Evolutionary conservation across 441 rosid species (phyloP).

Genomic region (Geranium incanum): DNA sequence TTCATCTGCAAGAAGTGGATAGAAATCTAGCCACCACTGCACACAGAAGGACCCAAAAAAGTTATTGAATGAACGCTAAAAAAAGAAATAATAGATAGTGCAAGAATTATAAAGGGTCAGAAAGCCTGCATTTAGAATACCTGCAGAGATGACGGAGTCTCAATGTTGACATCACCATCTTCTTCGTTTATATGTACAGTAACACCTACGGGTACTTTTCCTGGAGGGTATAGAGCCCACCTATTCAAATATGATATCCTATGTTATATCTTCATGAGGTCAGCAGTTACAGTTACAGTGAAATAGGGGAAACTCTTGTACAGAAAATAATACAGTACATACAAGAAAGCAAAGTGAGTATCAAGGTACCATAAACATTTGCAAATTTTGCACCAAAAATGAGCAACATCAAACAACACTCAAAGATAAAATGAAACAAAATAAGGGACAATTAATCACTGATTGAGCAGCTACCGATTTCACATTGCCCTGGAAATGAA

Average conservation of each 20-base stretch:
- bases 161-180: constrained; percentile 88
- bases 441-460: neutral
- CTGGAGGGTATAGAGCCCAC: constrained; percentile 99
- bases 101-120: constrained; percentile 11
- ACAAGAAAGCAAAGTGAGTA: neutral
- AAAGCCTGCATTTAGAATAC: constrained; percentile 31
- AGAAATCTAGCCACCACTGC: constrained; percentile 98
- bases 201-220: constrained; percentile 90
- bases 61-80: constrained; percentile 14
- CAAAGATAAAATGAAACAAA: neutral
- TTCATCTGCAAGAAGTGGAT: constrained; percentile 82
- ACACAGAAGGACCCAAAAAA: constrained; percentile 17
- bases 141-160: constrained; percentile 89
- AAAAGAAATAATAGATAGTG: constrained; percentile 13
- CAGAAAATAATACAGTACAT: constrained; percentile 1
- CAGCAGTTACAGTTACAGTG: constrained; percentile 20
- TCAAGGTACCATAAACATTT: neutral
- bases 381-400: constrained; percentile 6
- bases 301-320: constrained; percentile 12
- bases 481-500: constrained; percentile 6
- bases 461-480: neutral
- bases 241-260: constrained; percentile 32
- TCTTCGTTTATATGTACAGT: constrained; percentile 93
- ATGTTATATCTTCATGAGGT: constrained; percentile 13
- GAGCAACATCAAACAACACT: neutral